Evolutionary conservation across 352 stramenopile genomes (phyloP).

Genomic region (Chrysophaeum taylorii): DNA sequence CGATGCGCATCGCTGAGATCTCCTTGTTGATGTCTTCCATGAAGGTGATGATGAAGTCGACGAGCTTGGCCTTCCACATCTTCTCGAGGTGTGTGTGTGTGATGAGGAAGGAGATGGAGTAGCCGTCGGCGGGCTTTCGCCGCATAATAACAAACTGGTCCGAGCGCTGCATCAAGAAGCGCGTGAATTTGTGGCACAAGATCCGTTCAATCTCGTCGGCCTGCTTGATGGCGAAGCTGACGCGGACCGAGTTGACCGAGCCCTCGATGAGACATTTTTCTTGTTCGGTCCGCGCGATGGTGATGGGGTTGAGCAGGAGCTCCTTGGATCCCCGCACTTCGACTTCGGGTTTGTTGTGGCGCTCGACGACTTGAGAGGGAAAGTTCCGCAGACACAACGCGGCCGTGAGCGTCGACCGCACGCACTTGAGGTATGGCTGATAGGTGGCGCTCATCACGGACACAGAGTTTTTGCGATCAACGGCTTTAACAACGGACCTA

Average conservation of each 20-base stretch:
- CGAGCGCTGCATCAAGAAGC: constrained; percentile 87
- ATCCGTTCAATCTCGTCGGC: constrained; percentile 80
- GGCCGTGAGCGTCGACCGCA: constrained; percentile 76
- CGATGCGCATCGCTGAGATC: constrained; percentile 93
- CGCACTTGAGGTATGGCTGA: constrained; percentile 77
- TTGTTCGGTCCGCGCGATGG: constrained; percentile 80
- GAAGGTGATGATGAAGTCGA: constrained; percentile 93
- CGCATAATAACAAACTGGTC: constrained; percentile 90
- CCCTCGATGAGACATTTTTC: constrained; percentile 85
- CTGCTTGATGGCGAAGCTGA: constrained; percentile 90
- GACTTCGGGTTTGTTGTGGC: constrained; percentile 87
- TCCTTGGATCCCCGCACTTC: constrained; percentile 67
- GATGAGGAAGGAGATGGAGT: constrained; percentile 89
- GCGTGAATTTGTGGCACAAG: constrained; percentile 83
- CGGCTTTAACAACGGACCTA: too few species aligned
- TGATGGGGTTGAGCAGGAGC: constrained; percentile 79
- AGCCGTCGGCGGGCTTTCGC: constrained; percentile 62
- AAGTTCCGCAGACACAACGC: constrained; percentile 86
- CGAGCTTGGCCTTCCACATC: constrained; percentile 90
- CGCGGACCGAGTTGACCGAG: constrained; percentile 83
- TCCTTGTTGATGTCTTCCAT: constrained; percentile 96
- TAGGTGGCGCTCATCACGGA: too few species aligned
- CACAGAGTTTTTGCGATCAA: too few species aligned
- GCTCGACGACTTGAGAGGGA: constrained; percentile 84
- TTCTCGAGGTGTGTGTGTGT: constrained; percentile 82